A percentile compares a stretch with the other conserved stretches of the same genome.
Conservation (phyloP, 2,329 filamentous ascomycete genomes). For the Monosporascus sp. region DNA sequence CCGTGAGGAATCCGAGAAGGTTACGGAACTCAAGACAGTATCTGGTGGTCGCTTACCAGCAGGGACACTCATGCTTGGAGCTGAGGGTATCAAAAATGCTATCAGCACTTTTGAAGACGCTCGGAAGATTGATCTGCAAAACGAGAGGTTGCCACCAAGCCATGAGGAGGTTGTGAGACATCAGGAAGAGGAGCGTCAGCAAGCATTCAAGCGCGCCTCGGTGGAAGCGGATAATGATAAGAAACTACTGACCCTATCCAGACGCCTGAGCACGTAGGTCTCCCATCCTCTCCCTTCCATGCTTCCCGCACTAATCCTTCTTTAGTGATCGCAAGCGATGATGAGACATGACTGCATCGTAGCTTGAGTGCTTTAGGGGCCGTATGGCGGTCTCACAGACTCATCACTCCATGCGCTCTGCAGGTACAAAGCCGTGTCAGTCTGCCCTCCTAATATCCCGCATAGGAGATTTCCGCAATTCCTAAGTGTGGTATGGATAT, state of each 20-base stretch:
- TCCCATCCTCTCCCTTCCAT: neutral
- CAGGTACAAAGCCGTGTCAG: neutral
- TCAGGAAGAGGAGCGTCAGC: constrained; percentile 73
- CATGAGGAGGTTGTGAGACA: constrained; percentile 86
- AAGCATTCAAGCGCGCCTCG: constrained; percentile 79
- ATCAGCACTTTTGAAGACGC: constrained; percentile 97
- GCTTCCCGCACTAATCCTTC: constrained; percentile 3
- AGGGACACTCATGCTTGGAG: constrained; percentile 94
- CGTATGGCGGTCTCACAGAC: constrained; percentile 5
- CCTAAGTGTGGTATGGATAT: neutral
- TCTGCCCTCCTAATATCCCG: neutral
- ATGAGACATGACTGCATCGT: constrained; percentile 13
- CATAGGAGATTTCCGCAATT: neutral
- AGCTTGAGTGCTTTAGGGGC: constrained; percentile 9
- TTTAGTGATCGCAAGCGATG: constrained; percentile 29
- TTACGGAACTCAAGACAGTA: constrained; percentile 96
- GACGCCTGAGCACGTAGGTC: constrained; percentile 95
- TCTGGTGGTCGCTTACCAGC: constrained; percentile 87
- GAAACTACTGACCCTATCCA: constrained; percentile 77
- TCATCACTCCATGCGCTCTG: neutral
- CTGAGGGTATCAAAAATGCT: constrained; percentile 97
- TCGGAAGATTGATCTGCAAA: constrained; percentile 92
- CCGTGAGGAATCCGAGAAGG: constrained; percentile 92
- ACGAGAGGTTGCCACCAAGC: constrained; percentile 86
- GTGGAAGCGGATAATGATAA: constrained; percentile 89